These are phyloP conservation scores for Microdochium trichocladiopsis DNA, from an alignment of 2,329 filamentous ascomycete genomes.

Conservation along the genomic window DNA sequence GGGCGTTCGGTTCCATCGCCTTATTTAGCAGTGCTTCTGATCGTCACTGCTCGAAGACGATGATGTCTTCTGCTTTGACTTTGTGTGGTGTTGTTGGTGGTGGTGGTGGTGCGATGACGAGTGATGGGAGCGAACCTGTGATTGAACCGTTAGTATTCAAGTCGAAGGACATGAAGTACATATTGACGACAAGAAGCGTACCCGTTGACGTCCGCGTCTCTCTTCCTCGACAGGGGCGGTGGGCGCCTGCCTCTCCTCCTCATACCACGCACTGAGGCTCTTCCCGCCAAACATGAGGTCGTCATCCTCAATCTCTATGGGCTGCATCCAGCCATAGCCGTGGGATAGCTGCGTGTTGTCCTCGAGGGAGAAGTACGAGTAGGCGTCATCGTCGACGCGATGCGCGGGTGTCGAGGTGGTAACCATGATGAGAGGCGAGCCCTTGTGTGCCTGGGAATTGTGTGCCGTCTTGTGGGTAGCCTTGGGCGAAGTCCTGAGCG, in stretches of 20 bases:
- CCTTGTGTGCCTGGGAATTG: not conserved
- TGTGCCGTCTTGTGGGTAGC: not conserved
- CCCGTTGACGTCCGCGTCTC: constrained; percentile 30
- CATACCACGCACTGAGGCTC: constrained; percentile 51
- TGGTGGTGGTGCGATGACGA: not conserved
- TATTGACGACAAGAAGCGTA: constrained; percentile 9
- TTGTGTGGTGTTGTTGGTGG: not conserved
- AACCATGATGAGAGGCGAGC: constrained; percentile 17
- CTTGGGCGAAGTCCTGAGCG: not conserved
- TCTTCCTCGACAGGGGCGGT: constrained; percentile 34
- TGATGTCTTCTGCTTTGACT: not conserved
- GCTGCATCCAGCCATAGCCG: constrained; percentile 38
- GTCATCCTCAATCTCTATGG: constrained; percentile 53
- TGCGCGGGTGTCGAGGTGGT: constrained; percentile 17
- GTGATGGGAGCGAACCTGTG: constrained; percentile 21
- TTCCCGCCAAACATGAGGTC: constrained; percentile 56
- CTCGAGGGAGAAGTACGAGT: constrained; percentile 19
- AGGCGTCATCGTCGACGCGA: constrained; percentile 14
- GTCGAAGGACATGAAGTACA: no score
- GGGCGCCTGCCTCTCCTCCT: constrained; percentile 44
- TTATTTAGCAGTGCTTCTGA: not conserved
- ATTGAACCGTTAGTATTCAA: not conserved
- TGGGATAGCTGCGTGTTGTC: constrained; percentile 11
- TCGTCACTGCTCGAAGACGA: not conserved
- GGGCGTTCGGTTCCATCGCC: not conserved